Evolutionary conservation across 2,329 filamentous ascomycete species (phyloP), one percentile per base, ranked within the genome.

Genomic region (Alternaria rosae): DNA sequence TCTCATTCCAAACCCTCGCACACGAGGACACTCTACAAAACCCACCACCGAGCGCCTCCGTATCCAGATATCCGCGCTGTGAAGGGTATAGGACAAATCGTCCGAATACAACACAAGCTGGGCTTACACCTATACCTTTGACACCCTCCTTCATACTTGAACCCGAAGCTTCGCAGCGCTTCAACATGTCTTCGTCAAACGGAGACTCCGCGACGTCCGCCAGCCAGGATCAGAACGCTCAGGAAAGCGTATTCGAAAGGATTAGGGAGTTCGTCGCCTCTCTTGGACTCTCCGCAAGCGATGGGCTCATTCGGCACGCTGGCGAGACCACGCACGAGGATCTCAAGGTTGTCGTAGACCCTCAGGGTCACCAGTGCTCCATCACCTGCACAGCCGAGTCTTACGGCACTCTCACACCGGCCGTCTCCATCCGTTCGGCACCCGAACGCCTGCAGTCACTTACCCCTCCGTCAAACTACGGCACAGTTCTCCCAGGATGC

Each of bases 381-480:
- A 38, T 62, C 20, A 48, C 56, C 17, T 68, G 61, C 44, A 65
- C 65, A 30, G 28, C 56, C 15, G 62, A 64, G 20, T 68, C 67
- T 12, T 56, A 61, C 9, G 67, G 67, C 38, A 67, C 67, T 15
- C 21, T 53, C 32, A 70, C 67, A 12, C 67, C 67, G 17, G 51
- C 67, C 9, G 53, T 59, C 10, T 73, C 70, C 25, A 57, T 73
- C 28, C 66, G 61, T 15, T 73, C 69, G 38, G 65, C 58, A 35
- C 57, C 57, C n/a, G 65, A 72, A 13, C 78, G 81, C n/a, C 71
- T 83, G 20, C 70, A 71, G 43, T 73, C 78, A 32, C 67, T 79
- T 6, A 66, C 80, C 15, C 81, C 82, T n/a, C 91, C 92, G 1
- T 72, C 81, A 67, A 97, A 97, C 75, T 97, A 94, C 78, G 92